Evolutionary conservation across 306 rosid genomes (phyloP).

Genomic region (Luffa aegyptiaca): DNA sequence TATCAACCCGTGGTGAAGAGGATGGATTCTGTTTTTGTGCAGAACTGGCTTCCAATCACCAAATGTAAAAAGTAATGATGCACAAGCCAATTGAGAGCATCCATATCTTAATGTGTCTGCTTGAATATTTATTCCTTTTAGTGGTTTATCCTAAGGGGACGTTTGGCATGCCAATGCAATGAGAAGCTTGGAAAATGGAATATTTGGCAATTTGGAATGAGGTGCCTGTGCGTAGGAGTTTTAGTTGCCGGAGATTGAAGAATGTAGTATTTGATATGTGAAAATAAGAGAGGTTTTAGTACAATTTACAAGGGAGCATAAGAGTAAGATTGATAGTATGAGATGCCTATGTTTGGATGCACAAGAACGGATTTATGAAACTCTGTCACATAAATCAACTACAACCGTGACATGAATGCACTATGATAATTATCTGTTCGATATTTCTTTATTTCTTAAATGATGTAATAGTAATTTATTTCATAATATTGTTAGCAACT

Average conservation of each 20-base stretch:
- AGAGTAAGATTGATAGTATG: background rate
- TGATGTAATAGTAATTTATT: background rate
- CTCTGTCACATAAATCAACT: background rate
- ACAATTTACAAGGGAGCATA: background rate
- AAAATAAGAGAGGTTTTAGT: background rate
- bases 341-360: background rate
- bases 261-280: background rate
- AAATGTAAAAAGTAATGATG: background rate
- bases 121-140: background rate
- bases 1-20: background rate
- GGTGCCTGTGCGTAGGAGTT: background rate
- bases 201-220: background rate
- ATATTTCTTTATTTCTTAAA: background rate
- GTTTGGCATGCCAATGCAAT: background rate
- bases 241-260: background rate
- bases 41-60: background rate
- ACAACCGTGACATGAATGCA: background rate
- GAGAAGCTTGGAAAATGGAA: background rate
- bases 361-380: background rate
- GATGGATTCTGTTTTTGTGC: background rate
- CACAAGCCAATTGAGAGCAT: too few relatives aligned
- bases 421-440: background rate
- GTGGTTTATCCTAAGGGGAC: too few relatives aligned
- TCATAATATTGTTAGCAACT: background rate
- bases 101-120: background rate